A percentile compares a stretch with the other conserved stretches of the same genome.
These are phyloP conservation scores for Rhodamnia argentea DNA, from an alignment of 345 rosid genomes.

Conservation along the genomic window DNA sequence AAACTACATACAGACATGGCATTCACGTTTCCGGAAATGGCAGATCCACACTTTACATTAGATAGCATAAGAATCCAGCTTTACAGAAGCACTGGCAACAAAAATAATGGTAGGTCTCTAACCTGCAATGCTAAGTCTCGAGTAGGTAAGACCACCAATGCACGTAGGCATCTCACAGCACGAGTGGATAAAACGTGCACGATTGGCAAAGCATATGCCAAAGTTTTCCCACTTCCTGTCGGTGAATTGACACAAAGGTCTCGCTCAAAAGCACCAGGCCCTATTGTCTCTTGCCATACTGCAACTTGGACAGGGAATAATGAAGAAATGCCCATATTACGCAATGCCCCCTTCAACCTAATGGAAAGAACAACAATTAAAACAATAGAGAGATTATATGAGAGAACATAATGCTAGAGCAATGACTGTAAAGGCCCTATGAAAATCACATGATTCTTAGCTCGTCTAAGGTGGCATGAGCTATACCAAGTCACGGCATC, in stretches of 20 bases:
- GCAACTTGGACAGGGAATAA: slow-evolving; percentile 81
- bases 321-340: slow-evolving; percentile 50
- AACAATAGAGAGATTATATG: not conserved
- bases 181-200: slow-evolving; percentile 62
- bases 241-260: slow-evolving; percentile 92
- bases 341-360: slow-evolving; percentile 66
- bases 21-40: not conserved
- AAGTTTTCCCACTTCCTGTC: slow-evolving; percentile 89
- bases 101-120: not conserved
- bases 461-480: not conserved
- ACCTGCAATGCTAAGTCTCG: slow-evolving; percentile 96
- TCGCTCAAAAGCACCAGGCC: slow-evolving; percentile 79
- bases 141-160: slow-evolving; percentile 88
- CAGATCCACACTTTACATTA: not conserved
- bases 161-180: slow-evolving; percentile 69
- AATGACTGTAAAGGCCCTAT: not conserved
- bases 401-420: not conserved
- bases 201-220: slow-evolving; percentile 85
- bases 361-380: not conserved
- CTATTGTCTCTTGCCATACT: slow-evolving; percentile 89
- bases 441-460: not conserved
- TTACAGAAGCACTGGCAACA: not conserved
- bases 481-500: not conserved
- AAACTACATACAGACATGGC: not conserved
- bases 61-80: not conserved